Conservation (phyloP, 2,329 filamentous ascomycete species). For the Raffaelea ambrosiae region DNA sequence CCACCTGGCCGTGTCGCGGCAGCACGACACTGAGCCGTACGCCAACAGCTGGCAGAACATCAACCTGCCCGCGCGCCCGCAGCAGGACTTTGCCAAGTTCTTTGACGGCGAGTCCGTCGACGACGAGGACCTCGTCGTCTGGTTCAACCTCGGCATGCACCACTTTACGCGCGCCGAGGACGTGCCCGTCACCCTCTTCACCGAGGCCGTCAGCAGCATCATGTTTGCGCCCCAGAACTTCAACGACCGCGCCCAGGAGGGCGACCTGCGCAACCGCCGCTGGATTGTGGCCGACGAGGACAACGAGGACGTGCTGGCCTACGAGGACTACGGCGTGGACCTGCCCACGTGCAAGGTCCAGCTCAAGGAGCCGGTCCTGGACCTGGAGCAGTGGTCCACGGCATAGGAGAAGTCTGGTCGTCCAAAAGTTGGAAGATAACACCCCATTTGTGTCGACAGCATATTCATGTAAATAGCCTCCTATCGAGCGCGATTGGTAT, state of each 20-base stretch:
- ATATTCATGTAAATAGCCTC: too few relatives aligned
- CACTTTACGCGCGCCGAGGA: slow-evolving; percentile 35
- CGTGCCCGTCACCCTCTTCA: slow-evolving; percentile 24
- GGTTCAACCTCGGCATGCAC: slow-evolving; percentile 44
- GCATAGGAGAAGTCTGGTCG: too few relatives aligned
- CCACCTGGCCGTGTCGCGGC: slow-evolving; percentile 31
- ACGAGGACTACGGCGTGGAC: not conserved
- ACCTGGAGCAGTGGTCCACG: too few relatives aligned
- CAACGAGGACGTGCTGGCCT: not conserved
- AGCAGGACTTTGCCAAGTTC: slow-evolving; percentile 33
- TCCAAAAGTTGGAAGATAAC: too few relatives aligned
- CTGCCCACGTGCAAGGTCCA: not conserved
- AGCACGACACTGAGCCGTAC: slow-evolving; percentile 36
- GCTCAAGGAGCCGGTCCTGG: not conserved
- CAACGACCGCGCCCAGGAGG: slow-evolving; percentile 24
- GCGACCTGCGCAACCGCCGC: slow-evolving; percentile 25
- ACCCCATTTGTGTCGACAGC: too few relatives aligned
- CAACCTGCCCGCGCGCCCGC: slow-evolving; percentile 23
- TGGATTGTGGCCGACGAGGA: slow-evolving; percentile 17
- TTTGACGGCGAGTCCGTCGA: slow-evolving; percentile 34
- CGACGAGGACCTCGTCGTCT: slow-evolving; percentile 33
- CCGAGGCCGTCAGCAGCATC: slow-evolving; percentile 23
- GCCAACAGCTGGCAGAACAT: slow-evolving; percentile 23
- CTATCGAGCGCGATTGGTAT: too few relatives aligned
- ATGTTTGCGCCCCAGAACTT: slow-evolving; percentile 25